phyloP scores from a whole-genome alignment of 257 asterid genomes.

The Przewalskia tangutica region DNA sequence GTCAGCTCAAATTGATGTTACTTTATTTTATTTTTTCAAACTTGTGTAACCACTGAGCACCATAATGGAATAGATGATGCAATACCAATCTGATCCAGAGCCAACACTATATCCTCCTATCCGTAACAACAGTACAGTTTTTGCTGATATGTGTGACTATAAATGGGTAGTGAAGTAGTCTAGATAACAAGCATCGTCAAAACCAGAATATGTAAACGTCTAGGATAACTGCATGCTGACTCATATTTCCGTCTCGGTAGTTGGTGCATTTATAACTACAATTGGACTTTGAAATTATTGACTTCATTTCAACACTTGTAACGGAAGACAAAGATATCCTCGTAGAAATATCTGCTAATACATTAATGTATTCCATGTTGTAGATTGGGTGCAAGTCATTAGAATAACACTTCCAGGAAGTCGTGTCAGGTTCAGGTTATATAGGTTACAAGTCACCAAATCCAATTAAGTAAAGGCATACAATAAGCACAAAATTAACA shows the following conservation, averaged over 20 bases:
- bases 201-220: background rate
- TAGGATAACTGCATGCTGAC: background rate
- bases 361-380: background rate
- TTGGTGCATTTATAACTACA: background rate
- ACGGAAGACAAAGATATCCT: background rate
- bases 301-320: background rate
- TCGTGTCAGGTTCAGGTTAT: background rate
- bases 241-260: background rate
- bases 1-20: too few relatives aligned
- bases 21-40: background rate
- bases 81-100: background rate
- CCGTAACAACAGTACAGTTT: background rate
- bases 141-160: background rate
- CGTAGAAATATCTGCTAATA: background rate
- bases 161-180: background rate
- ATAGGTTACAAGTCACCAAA: background rate
- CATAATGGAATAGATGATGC: background rate
- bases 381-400: background rate
- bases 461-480: background rate
- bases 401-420: background rate
- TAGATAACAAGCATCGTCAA: background rate
- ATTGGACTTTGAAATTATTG: background rate
- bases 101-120: background rate
- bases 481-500: background rate
- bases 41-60: background rate